Base-by-base conservation (phyloP, 306 rosid genomes). In the Luffa aegyptiaca region DNA sequence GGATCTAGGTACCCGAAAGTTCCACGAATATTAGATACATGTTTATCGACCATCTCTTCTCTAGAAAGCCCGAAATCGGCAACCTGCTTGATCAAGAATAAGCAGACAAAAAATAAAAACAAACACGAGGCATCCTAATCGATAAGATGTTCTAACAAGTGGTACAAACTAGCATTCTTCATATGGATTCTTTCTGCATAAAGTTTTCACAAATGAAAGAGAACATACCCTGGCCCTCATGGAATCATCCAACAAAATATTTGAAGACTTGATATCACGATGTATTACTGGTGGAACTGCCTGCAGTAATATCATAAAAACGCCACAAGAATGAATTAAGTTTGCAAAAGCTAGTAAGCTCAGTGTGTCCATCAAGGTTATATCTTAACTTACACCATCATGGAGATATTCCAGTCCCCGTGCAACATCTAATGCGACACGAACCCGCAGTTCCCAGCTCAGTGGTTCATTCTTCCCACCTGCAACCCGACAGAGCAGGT, bases 361-460 rank as follows among this genome's bases (percentile, higher is more conserved):
- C 18, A 3, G 61, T 7, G 61, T 3, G 16, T 73, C 31, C 76
- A 35, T 53, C 46, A 16, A 36, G 48, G 79, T 31, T 51, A 51
- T 31, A 48, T 49, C 78, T 33, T 74, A 77, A 87, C 87, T 83
- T 90, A 96, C 99, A 91, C 99, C 99, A 76, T 93, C 98, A 83
- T 96, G 99, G 80, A 96, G 99, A 89, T 96, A 96, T 84, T 96
- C 99, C 91, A 96, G 75, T 55, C 99, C 99, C 84, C 99, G 87
- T 17, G 99, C 95, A 76, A 93, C 91, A 74, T 96, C 99, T 81
- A 96, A 87, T 80, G 93, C 98, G 81, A 90, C 86, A 68, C 88
- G 90, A 84, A 91, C 94, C 80, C 99, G 89, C 90, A 93, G 75
- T 81, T 91, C 94, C 99, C 99, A 96, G 83, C 87, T 86, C 86